Evolutionary conservation across 2,329 filamentous ascomycete genomes (phyloP), one percentile per base, ranked within the genome.

Genomic region (Curvularia eragrostidis): DNA sequence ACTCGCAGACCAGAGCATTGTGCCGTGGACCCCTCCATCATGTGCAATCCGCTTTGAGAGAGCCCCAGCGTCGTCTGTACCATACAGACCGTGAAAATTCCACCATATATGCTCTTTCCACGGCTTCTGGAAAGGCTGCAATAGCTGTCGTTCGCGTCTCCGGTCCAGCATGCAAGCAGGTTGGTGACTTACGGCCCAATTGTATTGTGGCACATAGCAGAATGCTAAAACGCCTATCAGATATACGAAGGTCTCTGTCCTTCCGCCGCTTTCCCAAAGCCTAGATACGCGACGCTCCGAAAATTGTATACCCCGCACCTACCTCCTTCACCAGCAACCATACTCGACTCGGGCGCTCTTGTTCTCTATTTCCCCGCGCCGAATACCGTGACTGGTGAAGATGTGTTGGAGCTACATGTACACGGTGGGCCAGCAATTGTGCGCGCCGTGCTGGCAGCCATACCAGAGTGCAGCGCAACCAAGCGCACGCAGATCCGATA

Each of bases 41-140:
- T 47, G 39, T 51, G 46, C 62, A 39, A 53, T 51, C 38, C 57
- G 48, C 52, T 53, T 55, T 72, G 68, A 68, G 59, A 34, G 36
- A 34, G 18, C 26, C 13, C 3, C 63, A 60, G 30, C 42, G 23
- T 24, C 66, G 65, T 26, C 34, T 43, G 2, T 61, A 64, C 50
- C 67, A 73, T 53, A 26, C 53, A 15, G 24, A 24, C 12, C 30
- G 58, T 18, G 58, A 68, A 8, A 73, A 75, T 12, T 69, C 71
- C 15, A 98, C 94, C 1, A 96, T 99, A 52, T 98, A 96, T 76
- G 95, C 95, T 0, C 80, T 98, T 0, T 97, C 94, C 0, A 96
- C 93, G 0, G 92, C 91, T 0, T 82, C 89, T 10, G 95, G 94
- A 1, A 88, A 88, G 72, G 93, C 92, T 42, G 95, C 93, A 1